Evolutionary conservation across 1,284 basidiomycete species (phyloP), one percentile per base, ranked within the genome.

Genomic region (Entoloma clypeatum): DNA sequence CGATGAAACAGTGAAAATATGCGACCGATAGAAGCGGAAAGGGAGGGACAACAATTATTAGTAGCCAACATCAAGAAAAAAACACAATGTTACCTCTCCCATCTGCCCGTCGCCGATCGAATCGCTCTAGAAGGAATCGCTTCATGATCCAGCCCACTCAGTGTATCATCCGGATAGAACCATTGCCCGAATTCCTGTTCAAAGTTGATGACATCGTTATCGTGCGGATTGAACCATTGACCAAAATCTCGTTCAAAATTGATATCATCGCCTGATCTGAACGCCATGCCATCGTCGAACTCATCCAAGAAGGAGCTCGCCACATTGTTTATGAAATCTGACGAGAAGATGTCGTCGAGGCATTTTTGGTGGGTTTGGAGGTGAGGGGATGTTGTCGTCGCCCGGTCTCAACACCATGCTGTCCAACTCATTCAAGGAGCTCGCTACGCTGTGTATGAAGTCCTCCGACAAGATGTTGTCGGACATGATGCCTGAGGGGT

Each of bases 221-320:
- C n/a, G n/a, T n/a, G n/a, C n/a, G n/a, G n/a, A 54, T 77, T 77
- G 51, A 83, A 81, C 80, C 80, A 83, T 50, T 79, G 76, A 36
- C 76, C 75, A 58, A 82, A 82, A 51, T 81, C 79, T 52, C 77
- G 65, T 58, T 82, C 80, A 48, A 81, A 81, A 52, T 79, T 74
- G 54, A 81, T 60, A 39, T 73, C 68, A 2, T 67, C 67, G 26
- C 73, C 65, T n/a, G 57, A 48, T 29, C 64, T 58, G 53, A 77
- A 74, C 25, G n/a, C n/a, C n/a, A 74, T 36, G 13, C 57, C 54
- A 2, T 62, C 24, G 38, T 75, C 71, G 35, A 78, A 71, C 5
- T 69, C 69, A 19, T 72, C 72, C 46, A 73, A 46, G n/a, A n/a
- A n/a, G 18, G 60, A 51, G 28, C 41, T 57, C 17, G 64, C 61